Evolutionary conservation across 345 rosid genomes (phyloP).

Genomic region (Passiflora organensis): DNA sequence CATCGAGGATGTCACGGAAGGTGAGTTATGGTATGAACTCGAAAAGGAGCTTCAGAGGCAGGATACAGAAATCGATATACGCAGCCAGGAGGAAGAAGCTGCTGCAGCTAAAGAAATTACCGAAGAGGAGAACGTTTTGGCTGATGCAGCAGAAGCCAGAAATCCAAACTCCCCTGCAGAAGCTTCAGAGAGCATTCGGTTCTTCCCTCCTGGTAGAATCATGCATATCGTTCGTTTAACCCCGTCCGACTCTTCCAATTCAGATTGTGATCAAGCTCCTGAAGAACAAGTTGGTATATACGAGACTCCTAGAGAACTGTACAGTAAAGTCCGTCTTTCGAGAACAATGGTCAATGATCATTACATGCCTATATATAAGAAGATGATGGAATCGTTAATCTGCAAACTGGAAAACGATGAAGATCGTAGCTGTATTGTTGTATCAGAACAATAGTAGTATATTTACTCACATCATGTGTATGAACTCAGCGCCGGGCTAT

Average conservation of each 20-base stretch:
- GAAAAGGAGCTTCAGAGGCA: constrained; percentile 77
- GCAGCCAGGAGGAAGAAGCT: constrained; percentile 68
- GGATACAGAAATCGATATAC: constrained; percentile 46
- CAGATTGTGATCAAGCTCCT: constrained; percentile 9
- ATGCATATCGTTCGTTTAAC: constrained; percentile 66
- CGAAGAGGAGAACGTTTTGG: constrained; percentile 57
- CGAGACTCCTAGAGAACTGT: constrained; percentile 81
- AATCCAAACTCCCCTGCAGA: constrained; percentile 34
- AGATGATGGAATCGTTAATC: constrained; percentile 77
- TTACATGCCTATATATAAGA: constrained; percentile 92
- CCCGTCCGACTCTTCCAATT: constrained; percentile 14
- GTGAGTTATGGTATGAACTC: constrained; percentile 79
- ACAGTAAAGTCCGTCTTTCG: constrained; percentile 82
- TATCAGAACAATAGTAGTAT: constrained; percentile 12
- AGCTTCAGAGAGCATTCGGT: constrained; percentile 53
- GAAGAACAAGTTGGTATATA: constrained; percentile 51
- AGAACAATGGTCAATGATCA: constrained; percentile 94
- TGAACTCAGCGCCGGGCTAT: too few relatives aligned
- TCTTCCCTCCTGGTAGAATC: constrained; percentile 86
- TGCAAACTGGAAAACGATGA: constrained; percentile 49
- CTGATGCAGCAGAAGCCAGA: constrained; percentile 35
- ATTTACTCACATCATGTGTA: too few relatives aligned
- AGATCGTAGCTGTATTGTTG: constrained; percentile 19
- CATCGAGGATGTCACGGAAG: constrained; percentile 54
- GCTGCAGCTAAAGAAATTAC: constrained; percentile 70